Evolutionary conservation across 2,329 filamentous ascomycete genomes (phyloP), one percentile per base, ranked within the genome.

Genomic region (Pleochaeta shiraiana): DNA sequence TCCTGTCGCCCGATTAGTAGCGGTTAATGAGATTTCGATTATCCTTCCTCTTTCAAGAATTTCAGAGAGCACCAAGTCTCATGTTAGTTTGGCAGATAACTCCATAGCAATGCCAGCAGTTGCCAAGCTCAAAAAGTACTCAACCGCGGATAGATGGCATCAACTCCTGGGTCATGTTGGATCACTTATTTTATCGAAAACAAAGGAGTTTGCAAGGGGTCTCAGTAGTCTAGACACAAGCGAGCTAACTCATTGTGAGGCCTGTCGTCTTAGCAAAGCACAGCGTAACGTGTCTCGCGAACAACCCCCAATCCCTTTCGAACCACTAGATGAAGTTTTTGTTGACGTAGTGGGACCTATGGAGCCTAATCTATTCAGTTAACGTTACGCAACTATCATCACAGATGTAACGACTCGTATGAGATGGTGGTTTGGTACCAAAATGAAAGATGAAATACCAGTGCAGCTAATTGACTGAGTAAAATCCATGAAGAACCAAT

Each of bases 321-420:
- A n/a, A 21, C 55, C 55, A 21, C 26, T 59, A 14, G 55, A 59
- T 34, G 55, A 59, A 59, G 55, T 34, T 31, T 59, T 59, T 59
- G 55, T 59, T 59, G 26, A 33, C 21, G 30, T 59, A 14, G 55
- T 59, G 14, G 55, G 55, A 19, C 55, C 55, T 26, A 34, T 33
- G 55, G 55, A 59, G 55, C 55, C 55, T 5, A 33, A 59, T 33
- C 19, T 59, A 19, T 59, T 33, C 30, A 34, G 30, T 30, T 31
- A 61, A 28, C 30, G 30, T 37, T 61, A 24, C 4, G 6, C 33
- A 34, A 39, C n/a, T 26, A 61, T 61, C 30, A 61, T 61, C 30
- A 61, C 31, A 61, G 57, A 61, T 39, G 57, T 31, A 34, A 61
- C 57, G 30, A 59, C 55, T 31, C 3, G 55, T 14, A 59, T 59